Conservation (phyloP, 2,329 filamentous ascomycete species). For the Epichloe gansuensis region DNA sequence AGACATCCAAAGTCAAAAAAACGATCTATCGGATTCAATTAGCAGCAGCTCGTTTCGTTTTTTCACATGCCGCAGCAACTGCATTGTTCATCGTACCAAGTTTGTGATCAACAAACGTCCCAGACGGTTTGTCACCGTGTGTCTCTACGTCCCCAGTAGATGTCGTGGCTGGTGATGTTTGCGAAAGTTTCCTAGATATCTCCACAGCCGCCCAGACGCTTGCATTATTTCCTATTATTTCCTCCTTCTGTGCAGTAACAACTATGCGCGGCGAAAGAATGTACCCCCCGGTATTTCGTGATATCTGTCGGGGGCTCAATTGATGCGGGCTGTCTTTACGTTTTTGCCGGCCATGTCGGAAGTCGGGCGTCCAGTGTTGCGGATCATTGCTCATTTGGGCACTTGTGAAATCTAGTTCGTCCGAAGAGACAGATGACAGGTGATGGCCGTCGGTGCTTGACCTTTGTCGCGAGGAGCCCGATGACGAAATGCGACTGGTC, state of each 20-base stretch:
- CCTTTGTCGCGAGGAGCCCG: background rate
- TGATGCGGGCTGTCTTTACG: background rate
- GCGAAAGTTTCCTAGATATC: slow-evolving; percentile 28
- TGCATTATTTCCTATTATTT: slow-evolving; percentile 20
- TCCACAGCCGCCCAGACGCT: slow-evolving; percentile 38
- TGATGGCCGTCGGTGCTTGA: background rate
- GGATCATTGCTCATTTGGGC: too few species aligned
- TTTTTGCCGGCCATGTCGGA: background rate
- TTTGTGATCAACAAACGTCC: slow-evolving; percentile 9
- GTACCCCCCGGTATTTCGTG: slow-evolving; percentile 4
- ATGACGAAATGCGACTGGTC: slow-evolving; percentile 2
- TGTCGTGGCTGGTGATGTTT: slow-evolving; percentile 6
- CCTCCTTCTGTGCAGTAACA: slow-evolving; percentile 29
- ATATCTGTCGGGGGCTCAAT: slow-evolving; percentile 6
- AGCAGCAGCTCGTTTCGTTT: background rate
- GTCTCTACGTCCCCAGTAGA: background rate
- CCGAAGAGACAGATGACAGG: slow-evolving; percentile 2
- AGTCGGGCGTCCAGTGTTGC: background rate
- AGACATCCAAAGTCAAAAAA: slow-evolving; percentile 33
- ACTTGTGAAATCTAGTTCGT: background rate
- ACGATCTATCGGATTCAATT: slow-evolving; percentile 13
- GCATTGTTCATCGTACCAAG: slow-evolving; percentile 10
- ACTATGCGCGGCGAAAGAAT: slow-evolving; percentile 30
- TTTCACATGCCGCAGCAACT: background rate
- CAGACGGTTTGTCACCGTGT: background rate